These are phyloP conservation scores for Chimonanthus salicifolius DNA, from an alignment of 164 flowering plant genomes.

Conservation along the genomic window DNA sequence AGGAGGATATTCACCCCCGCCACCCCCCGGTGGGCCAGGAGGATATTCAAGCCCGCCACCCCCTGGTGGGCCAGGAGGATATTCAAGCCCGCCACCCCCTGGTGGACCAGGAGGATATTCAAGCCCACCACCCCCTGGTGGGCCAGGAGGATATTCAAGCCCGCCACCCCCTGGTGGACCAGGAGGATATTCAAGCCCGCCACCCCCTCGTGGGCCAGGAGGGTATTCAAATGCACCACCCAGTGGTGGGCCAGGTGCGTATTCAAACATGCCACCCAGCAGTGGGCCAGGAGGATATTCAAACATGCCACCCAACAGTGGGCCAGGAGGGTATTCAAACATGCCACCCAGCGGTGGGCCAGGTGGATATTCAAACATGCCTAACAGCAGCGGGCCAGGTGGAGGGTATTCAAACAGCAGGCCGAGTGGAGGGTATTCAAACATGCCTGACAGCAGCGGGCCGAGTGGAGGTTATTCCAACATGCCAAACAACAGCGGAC, in stretches of 20 bases:
- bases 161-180: not conserved
- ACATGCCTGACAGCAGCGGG: not conserved
- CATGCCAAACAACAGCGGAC: not conserved
- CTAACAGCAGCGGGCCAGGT: not conserved
- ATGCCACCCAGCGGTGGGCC: too few relatives aligned
- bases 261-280: not conserved
- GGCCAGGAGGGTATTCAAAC: not conserved
- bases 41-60: slow-evolving; percentile 18
- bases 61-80: not conserved
- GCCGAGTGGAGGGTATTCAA: not conserved
- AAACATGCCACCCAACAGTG: not conserved
- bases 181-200: not conserved
- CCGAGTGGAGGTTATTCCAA: slow-evolving; percentile 1
- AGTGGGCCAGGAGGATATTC: not conserved
- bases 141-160: not conserved
- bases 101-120: not conserved
- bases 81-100: not conserved
- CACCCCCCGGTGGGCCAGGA: slow-evolving; percentile 9
- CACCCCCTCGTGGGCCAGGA: not conserved
- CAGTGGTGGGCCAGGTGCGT: not conserved
- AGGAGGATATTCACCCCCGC: not conserved
- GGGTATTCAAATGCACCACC: not conserved
- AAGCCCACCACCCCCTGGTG: not conserved
- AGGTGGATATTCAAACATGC: not conserved
- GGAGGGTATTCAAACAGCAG: not conserved